These are phyloP conservation scores for Lathyrus sativus DNA, from an alignment of 306 rosid genomes.

Conservation along the genomic window DNA sequence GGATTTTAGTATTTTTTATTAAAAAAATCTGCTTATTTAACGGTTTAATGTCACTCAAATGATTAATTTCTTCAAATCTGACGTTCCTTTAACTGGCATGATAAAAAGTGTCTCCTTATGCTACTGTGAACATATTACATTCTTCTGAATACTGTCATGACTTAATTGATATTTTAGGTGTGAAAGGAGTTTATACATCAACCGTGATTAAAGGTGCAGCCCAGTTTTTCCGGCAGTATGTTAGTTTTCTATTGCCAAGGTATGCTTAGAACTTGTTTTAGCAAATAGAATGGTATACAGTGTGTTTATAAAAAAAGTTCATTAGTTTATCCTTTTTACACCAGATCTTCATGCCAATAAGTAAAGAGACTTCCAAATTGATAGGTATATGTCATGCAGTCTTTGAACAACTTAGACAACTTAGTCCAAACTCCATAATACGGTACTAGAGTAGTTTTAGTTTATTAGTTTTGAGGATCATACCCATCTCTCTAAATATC, in stretches of 20 bases:
- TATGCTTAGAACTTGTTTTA: conserved; percentile 42
- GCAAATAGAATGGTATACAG: not conserved
- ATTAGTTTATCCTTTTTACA: not conserved
- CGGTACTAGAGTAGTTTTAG: not conserved
- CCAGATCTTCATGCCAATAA: conserved; percentile 8
- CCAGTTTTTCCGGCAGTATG: conserved; percentile 54
- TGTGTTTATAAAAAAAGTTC: not conserved
- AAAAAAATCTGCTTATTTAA: conserved; percentile 14
- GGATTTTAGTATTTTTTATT: not conserved
- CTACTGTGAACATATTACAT: conserved; percentile 3
- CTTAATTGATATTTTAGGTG: conserved; percentile 52
- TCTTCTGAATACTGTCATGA: conserved; percentile 10
- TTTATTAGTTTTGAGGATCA: not conserved
- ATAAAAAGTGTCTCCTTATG: conserved; percentile 5
- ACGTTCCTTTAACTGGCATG: conserved; percentile 12
- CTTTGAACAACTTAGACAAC: conserved; percentile 1
- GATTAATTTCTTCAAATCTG: conserved; percentile 18
- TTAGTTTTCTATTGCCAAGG: conserved; percentile 59
- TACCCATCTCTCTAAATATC: conserved; percentile 4
- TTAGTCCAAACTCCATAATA: not conserved
- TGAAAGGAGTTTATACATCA: conserved; percentile 78
- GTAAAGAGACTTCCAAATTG: not conserved
- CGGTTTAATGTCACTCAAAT: conserved; percentile 11
- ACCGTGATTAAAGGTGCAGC: conserved; percentile 77
- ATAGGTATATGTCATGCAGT: not conserved